Conservation (phyloP, 345 rosid genomes). For the Eucalyptus erythrocorys region DNA sequence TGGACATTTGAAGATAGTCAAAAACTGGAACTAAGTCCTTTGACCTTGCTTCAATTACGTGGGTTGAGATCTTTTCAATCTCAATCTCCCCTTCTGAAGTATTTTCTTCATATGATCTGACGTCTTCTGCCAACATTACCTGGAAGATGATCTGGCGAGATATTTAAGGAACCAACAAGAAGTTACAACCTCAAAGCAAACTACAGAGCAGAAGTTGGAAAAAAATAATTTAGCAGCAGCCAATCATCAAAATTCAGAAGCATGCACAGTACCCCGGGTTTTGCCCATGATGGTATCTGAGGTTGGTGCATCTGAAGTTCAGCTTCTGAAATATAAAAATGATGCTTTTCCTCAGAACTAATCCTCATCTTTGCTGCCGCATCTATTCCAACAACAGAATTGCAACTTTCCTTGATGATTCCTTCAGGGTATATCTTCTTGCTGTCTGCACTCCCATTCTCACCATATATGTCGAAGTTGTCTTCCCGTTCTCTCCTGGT, state of each 20-base stretch:
- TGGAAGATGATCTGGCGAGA: conserved; percentile 53
- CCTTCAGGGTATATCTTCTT: conserved; percentile 75
- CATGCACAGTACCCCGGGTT: conserved; percentile 40
- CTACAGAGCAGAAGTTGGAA: neutral
- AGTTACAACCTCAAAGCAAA: neutral
- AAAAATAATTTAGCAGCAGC: neutral
- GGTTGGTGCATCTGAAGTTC: conserved; percentile 64
- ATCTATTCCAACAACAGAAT: conserved; percentile 12
- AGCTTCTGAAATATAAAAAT: conserved; percentile 72
- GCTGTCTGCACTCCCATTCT: conserved; percentile 48
- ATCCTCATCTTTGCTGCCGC: conserved; percentile 10
- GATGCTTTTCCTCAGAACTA: conserved; percentile 43
- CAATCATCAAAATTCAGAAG: neutral
- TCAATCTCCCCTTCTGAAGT: conserved; percentile 52
- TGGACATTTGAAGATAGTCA: conserved; percentile 34
- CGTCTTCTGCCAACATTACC: conserved; percentile 20
- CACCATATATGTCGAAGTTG: conserved; percentile 73
- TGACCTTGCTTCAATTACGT: conserved; percentile 51
- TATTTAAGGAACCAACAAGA: neutral
- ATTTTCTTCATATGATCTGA: conserved; percentile 18
- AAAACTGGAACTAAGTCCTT: conserved; percentile 60
- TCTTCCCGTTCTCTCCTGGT: conserved; percentile 63
- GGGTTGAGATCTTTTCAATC: conserved; percentile 49
- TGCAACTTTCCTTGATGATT: conserved; percentile 17
- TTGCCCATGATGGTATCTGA: conserved; percentile 49